Conservation (phyloP, 345 rosid species). For the Sonneratia alba region DNA sequence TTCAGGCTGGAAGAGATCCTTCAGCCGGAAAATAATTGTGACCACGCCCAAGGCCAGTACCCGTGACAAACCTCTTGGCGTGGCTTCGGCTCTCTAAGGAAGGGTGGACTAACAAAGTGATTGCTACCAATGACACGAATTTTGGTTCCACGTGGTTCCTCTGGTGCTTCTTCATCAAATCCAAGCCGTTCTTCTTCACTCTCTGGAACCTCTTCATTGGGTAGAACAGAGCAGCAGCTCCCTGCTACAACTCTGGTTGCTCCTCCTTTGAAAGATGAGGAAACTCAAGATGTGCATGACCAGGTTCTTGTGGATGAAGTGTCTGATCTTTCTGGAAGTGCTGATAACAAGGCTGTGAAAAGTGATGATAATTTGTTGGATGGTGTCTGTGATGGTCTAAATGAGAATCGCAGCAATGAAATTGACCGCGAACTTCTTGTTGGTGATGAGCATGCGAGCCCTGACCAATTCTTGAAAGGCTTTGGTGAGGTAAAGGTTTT, state of each 20-base stretch:
- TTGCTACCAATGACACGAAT: constrained; percentile 66
- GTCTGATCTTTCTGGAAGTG: constrained; percentile 30
- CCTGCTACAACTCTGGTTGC: constrained; percentile 26
- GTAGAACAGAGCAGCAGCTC: constrained; percentile 44
- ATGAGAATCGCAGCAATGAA: constrained; percentile 29
- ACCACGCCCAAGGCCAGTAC: constrained; percentile 83
- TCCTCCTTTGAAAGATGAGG: constrained; percentile 53
- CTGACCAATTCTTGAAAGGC: constrained; percentile 26
- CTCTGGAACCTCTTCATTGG: constrained; percentile 45
- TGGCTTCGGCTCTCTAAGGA: constrained; percentile 28
- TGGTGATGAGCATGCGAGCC: constrained; percentile 27
- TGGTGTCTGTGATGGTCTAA: constrained; percentile 18
- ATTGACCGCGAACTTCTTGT: constrained; percentile 21
- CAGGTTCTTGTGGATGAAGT: constrained; percentile 40
- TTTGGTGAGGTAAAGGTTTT: constrained; percentile 29
- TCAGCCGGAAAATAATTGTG: constrained; percentile 68
- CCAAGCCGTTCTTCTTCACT: constrained; percentile 46
- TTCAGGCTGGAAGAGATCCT: constrained; percentile 79
- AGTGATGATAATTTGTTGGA: constrained; percentile 35
- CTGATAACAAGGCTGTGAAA: constrained; percentile 32
- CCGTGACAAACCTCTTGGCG: constrained; percentile 55
- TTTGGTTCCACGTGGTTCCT: constrained; percentile 75
- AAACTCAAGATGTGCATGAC: constrained; percentile 39
- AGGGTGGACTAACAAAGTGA: constrained; percentile 8
- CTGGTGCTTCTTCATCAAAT: constrained; percentile 77